Conservation (phyloP, 1,284 basidiomycete genomes). For the Melampsora larici-populina region DNA sequence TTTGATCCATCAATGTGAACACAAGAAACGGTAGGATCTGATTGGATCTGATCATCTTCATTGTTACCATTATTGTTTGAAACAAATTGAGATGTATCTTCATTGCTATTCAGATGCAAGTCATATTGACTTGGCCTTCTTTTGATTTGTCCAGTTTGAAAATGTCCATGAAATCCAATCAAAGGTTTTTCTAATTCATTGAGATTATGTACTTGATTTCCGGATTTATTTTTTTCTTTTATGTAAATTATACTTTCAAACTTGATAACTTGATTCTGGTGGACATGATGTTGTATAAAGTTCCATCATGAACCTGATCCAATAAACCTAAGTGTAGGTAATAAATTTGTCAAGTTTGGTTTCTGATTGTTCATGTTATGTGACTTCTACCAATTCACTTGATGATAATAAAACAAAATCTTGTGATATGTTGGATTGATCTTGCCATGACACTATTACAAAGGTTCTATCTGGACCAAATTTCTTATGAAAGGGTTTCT, state of each 20-base stretch:
- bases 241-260: conserved; percentile 28
- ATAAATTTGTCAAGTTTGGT: conserved; percentile 15
- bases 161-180: neutral
- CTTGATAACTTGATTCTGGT: conserved; percentile 31
- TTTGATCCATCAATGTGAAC: conserved; percentile 12
- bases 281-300: conserved; percentile 37
- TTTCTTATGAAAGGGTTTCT: neutral
- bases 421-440: conserved; percentile 31
- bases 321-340: conserved; percentile 21
- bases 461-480: conserved; percentile 19
- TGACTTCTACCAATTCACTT: neutral
- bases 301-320: conserved; percentile 37
- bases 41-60: neutral
- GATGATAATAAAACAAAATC: conserved; percentile 8
- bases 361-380: neutral
- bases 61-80: no score
- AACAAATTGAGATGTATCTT: no score
- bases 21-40: conserved; percentile 10
- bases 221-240: conserved; percentile 23
- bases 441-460: conserved; percentile 43
- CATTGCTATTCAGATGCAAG: no score
- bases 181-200: neutral
- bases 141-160: conserved; percentile 27
- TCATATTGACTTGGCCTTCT: neutral
- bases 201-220: neutral